Evolutionary conservation across 2,329 filamentous ascomycete species (phyloP).

Genomic region (Talaromyces islandicus): DNA sequence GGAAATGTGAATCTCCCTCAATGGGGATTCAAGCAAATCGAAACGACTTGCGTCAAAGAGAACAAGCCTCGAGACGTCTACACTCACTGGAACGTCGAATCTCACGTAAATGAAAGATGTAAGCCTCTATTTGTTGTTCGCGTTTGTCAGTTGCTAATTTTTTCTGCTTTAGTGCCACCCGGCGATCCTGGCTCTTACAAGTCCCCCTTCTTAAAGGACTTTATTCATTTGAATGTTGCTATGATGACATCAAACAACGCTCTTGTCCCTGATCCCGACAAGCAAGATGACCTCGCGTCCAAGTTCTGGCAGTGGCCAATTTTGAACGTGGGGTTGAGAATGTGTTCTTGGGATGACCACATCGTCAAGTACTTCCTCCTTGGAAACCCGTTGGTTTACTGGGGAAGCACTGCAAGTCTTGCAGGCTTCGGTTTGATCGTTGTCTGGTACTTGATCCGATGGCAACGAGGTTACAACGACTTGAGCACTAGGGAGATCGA

Average conservation of each 20-base stretch:
- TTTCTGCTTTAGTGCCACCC: constrained; percentile 57
- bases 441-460: constrained; percentile 81
- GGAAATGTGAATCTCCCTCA: constrained; percentile 95
- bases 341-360: constrained; percentile 97
- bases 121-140: constrained; percentile 34
- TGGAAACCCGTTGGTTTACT: constrained; percentile 93
- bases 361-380: constrained; percentile 98
- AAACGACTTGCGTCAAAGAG: constrained; percentile 88
- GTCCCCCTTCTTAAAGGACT: constrained; percentile 95
- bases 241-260: constrained; percentile 99
- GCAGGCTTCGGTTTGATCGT: constrained; percentile 66
- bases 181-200: constrained; percentile 88
- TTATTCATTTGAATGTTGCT: constrained; percentile 94
- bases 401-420: constrained; percentile 79
- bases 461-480: constrained; percentile 90
- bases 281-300: constrained; percentile 96
- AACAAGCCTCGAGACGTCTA: constrained; percentile 91
- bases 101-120: constrained; percentile 89
- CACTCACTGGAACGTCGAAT: constrained; percentile 98
- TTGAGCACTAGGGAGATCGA: constrained; percentile 76
- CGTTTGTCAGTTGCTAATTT: neutral
- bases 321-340: constrained; percentile 87
- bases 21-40: constrained; percentile 99
- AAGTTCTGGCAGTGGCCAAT: constrained; percentile 99
- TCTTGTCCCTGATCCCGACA: constrained; percentile 93